phyloP scores from a whole-genome alignment of 345 rosid genomes.

The Limnanthes douglasii region DNA sequence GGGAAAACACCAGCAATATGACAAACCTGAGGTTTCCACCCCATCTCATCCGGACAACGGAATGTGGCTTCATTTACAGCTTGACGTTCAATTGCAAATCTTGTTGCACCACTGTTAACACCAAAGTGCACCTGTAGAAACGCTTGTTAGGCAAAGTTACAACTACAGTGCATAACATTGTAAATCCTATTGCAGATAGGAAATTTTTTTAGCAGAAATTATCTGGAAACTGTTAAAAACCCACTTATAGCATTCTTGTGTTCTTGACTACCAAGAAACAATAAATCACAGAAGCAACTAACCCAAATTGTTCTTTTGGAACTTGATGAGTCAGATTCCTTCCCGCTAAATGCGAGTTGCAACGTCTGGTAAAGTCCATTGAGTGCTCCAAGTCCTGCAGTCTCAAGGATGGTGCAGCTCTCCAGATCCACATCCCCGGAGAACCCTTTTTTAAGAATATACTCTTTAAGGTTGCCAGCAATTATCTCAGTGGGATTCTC shows the following conservation, averaged over 20 bases:
- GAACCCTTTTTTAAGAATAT: conserved; percentile 44
- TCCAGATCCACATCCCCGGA: conserved; percentile 69
- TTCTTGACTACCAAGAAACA: too few relatives aligned
- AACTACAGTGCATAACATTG: too few relatives aligned
- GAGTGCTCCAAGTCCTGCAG: conserved; percentile 84
- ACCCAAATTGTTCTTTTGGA: conserved; percentile 62
- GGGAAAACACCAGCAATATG: conserved; percentile 1
- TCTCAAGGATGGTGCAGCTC: conserved; percentile 67
- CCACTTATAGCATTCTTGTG: too few relatives aligned
- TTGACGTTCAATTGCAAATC: conserved; percentile 81
- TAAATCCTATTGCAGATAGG: too few relatives aligned
- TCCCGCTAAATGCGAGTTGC: conserved; percentile 31
- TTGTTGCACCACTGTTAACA: conserved; percentile 88
- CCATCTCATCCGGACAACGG: conserved; percentile 95
- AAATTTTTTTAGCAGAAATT: too few relatives aligned
- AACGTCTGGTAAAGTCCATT: conserved; percentile 41
- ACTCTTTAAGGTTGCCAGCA: conserved; percentile 52
- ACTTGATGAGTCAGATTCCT: conserved; percentile 30
- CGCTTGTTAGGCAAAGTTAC: conserved; percentile 1
- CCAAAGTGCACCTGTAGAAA: conserved; percentile 68
- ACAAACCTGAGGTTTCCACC: conserved; percentile 97
- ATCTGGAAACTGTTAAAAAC: too few relatives aligned
- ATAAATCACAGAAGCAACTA: conserved; percentile 12
- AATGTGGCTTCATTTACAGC: conserved; percentile 97
- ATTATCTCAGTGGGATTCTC: conserved; percentile 90